These are phyloP conservation scores for Fusarium mexicanum DNA, from an alignment of 2,329 filamentous ascomycete genomes.

Conservation along the genomic window DNA sequence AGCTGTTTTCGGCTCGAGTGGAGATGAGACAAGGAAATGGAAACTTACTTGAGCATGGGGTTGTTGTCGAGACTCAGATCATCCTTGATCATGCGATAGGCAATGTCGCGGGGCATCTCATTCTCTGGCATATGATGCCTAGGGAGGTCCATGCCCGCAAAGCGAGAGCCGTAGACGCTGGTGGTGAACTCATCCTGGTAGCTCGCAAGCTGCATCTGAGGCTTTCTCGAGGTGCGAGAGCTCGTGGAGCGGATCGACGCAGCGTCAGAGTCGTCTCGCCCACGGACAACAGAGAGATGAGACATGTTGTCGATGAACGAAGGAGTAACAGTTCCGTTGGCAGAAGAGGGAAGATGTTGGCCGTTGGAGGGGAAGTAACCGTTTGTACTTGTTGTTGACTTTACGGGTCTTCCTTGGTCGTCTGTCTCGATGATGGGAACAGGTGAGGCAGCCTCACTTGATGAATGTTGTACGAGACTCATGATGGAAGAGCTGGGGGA, in stretches of 20 bases:
- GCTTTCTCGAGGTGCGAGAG: slow-evolving; percentile 37
- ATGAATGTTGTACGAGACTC: slow-evolving; percentile 33
- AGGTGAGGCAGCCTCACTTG: slow-evolving; percentile 36
- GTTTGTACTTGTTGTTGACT: slow-evolving; percentile 46
- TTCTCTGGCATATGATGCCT: slow-evolving; percentile 85
- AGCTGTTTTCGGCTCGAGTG: neutral
- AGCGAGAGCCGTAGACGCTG: slow-evolving; percentile 88
- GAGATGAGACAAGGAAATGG: neutral
- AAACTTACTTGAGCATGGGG: slow-evolving; percentile 79
- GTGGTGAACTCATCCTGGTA: slow-evolving; percentile 72
- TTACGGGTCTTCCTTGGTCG: slow-evolving; percentile 40
- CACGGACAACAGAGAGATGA: slow-evolving; percentile 58
- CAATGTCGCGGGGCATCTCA: slow-evolving; percentile 91
- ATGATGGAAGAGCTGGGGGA: slow-evolving; percentile 31
- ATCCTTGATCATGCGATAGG: slow-evolving; percentile 98
- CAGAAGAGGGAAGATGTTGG: slow-evolving; percentile 43
- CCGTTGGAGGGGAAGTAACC: slow-evolving; percentile 35
- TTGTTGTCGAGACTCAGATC: slow-evolving; percentile 92
- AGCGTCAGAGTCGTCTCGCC: slow-evolving; percentile 48
- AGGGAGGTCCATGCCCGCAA: slow-evolving; percentile 83
- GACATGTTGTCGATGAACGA: slow-evolving; percentile 55
- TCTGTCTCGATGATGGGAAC: slow-evolving; percentile 47
- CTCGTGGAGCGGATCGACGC: slow-evolving; percentile 39
- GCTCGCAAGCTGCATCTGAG: slow-evolving; percentile 59
- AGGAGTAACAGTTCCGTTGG: slow-evolving; percentile 31